These are phyloP conservation scores for Lodderomyces beijingensis DNA, from an alignment of 1,139 yeast species.

Conservation along the genomic window DNA sequence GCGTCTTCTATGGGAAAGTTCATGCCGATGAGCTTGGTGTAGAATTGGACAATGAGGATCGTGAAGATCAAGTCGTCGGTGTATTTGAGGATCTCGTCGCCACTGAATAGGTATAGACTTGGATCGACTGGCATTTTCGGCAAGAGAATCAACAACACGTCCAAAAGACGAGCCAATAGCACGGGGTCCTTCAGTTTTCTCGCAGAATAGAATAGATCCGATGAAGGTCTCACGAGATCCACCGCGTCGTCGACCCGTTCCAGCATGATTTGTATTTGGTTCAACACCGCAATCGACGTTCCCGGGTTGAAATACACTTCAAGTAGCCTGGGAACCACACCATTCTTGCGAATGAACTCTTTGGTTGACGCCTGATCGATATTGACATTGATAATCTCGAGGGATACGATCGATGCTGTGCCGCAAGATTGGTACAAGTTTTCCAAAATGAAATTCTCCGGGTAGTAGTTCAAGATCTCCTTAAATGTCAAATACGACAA, in stretches of 20 bases:
- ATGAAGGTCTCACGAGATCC: constrained; percentile 8
- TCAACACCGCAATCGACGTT: constrained; percentile 14
- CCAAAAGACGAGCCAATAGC: constrained; percentile 23
- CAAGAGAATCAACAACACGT: constrained; percentile 12
- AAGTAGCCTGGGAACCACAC: constrained; percentile 8
- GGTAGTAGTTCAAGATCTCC: constrained; percentile 18
- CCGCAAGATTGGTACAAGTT: constrained; percentile 12
- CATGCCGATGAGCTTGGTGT: constrained; percentile 17
- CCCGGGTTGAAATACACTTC: constrained; percentile 7
- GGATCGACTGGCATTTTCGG: constrained; percentile 9
- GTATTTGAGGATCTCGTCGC: constrained; percentile 13
- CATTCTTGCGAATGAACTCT: constrained; percentile 14
- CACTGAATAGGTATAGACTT: constrained; percentile 12
- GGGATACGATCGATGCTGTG: constrained; percentile 15
- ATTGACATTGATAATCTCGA: constrained; percentile 19
- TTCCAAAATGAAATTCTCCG: constrained; percentile 19
- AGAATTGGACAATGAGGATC: constrained; percentile 26
- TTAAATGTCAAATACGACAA: constrained; percentile 17
- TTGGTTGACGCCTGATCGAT: constrained; percentile 15
- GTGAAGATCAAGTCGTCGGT: constrained; percentile 25
- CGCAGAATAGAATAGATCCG: constrained; percentile 5
- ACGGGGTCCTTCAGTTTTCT: constrained; percentile 14
- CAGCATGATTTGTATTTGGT: constrained; percentile 19
- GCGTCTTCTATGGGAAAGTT: constrained; percentile 13
- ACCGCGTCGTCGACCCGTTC: constrained; percentile 8